Percentiles rank a stretch among this genome's conserved stretches.
These are phyloP conservation scores for Toxoplasma gondii DNA, from an alignment of 169 alveolate species.

Conservation along the genomic window DNA sequence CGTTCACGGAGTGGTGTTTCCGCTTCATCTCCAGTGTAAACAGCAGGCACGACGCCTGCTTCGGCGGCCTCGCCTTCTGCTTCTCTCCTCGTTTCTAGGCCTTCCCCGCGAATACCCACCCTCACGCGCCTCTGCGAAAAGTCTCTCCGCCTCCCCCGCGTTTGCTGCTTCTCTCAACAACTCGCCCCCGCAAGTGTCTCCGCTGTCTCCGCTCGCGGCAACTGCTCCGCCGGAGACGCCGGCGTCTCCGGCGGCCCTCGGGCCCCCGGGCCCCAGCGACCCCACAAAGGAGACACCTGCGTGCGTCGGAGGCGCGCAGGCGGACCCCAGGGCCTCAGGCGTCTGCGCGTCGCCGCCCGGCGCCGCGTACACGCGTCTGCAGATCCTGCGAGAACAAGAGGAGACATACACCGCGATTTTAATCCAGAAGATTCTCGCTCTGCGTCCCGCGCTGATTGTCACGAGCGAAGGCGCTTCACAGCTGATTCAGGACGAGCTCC, in stretches of 20 bases:
- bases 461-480: background rate
- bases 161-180: background rate
- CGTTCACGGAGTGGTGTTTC: conserved; percentile 27
- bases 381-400: conserved; percentile 32
- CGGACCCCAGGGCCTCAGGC: background rate
- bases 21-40: background rate
- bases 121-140: background rate
- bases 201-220: no score
- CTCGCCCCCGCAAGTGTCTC: no score
- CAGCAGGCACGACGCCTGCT: background rate
- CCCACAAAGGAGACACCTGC: background rate
- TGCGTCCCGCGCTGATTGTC: background rate
- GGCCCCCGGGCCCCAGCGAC: background rate
- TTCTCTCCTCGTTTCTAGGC: background rate
- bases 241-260: background rate
- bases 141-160: background rate
- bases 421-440: background rate
- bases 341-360: background rate
- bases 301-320: background rate
- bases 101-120: background rate
- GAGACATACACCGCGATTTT: background rate
- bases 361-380: background rate
- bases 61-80: conserved; percentile 24
- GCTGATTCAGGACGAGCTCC: background rate
- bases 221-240: background rate